phyloP scores from a whole-genome alignment of 2,329 filamentous ascomycete species.

The Sclerotinia borealis region DNA sequence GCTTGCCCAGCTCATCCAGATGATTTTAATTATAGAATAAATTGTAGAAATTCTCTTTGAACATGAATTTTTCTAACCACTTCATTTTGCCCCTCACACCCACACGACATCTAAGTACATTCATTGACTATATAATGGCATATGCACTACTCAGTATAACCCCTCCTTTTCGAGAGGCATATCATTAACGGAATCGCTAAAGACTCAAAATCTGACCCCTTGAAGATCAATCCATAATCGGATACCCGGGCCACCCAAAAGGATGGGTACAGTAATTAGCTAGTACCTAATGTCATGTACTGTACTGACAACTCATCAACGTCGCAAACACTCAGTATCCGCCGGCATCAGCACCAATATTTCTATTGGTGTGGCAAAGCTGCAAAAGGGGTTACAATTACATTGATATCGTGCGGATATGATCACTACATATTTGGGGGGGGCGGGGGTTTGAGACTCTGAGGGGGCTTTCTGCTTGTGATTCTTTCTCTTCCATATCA shows the following conservation, averaged over 20 bases:
- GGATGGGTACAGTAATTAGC: not conserved
- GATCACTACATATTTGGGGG: not conserved
- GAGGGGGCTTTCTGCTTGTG: not conserved
- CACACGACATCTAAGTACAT: not conserved
- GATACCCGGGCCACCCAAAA: not conserved
- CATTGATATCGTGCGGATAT: not conserved
- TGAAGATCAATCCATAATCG: not conserved
- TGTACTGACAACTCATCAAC: constrained; percentile 13
- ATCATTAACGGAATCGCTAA: not conserved
- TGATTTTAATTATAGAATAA: not conserved
- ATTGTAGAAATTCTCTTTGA: not conserved
- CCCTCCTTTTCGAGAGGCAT: not conserved
- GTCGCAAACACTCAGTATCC: constrained; percentile 4
- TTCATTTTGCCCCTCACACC: not conserved
- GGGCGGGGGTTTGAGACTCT: not conserved
- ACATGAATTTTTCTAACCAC: not conserved
- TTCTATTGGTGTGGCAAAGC: not conserved
- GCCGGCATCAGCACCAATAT: not conserved
- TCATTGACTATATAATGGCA: too few species aligned
- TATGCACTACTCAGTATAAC: too few species aligned
- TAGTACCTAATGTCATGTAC: not conserved
- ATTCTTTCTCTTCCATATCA: not conserved
- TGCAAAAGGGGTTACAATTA: not conserved
- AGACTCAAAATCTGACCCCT: not conserved
- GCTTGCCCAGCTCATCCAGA: not conserved